phyloP scores from a whole-genome alignment of 2,329 filamentous ascomycete species.

The Aspergillus pseudotamarii region DNA sequence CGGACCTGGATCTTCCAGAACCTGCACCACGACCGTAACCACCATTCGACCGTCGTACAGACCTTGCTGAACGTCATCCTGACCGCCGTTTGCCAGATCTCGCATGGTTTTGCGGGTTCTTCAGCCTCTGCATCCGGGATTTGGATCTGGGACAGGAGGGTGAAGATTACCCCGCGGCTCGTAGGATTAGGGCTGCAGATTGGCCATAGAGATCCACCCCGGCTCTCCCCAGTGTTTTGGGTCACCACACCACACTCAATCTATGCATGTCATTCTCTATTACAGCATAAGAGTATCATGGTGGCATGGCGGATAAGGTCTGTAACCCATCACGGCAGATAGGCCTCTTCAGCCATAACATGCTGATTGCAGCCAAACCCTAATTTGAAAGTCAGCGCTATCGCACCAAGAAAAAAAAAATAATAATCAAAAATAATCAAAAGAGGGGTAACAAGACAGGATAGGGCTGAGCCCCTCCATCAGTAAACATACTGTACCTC shows the following conservation, averaged over 20 bases:
- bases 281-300: neutral
- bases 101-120: neutral
- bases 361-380: neutral
- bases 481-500: neutral
- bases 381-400: neutral
- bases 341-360: neutral
- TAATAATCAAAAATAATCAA: neutral
- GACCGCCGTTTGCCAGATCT: neutral
- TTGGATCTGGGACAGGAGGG: neutral
- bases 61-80: neutral
- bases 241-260: conserved; percentile 1
- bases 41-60: neutral
- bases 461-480: conserved; percentile 2
- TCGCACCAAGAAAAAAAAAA: neutral
- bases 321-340: conserved; percentile 1
- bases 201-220: neutral
- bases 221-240: neutral
- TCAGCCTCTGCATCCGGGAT: neutral
- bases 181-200: neutral
- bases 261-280: neutral
- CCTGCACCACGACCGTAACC: neutral
- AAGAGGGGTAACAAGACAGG: neutral
- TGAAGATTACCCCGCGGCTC: conserved; percentile 6
- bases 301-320: neutral
- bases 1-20: neutral